These are phyloP conservation scores for Metarhizium rileyi DNA, from an alignment of 2,329 filamentous ascomycete species.

Conservation along the genomic window DNA sequence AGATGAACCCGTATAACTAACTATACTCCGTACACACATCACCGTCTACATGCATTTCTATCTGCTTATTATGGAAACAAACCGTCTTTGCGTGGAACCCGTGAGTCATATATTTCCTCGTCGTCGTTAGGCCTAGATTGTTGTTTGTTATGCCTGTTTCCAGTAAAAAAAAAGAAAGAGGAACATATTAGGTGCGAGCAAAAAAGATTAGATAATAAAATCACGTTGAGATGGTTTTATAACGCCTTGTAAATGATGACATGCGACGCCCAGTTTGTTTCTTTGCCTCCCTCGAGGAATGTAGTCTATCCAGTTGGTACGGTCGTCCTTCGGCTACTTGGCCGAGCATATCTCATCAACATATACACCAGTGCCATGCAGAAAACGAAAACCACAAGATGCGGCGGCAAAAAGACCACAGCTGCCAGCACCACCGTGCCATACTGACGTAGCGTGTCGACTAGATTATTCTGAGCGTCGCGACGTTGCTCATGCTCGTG, in stretches of 20 bases:
- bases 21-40: conserved; percentile 3
- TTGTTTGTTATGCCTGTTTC: not conserved
- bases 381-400: conserved; percentile 27
- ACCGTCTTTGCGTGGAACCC: not conserved
- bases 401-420: conserved; percentile 36
- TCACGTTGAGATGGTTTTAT: conserved; percentile 4
- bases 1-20: not conserved
- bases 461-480: conserved; percentile 26
- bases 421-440: conserved; percentile 33
- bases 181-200: not conserved
- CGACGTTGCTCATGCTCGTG: conserved; percentile 21
- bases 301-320: conserved; percentile 15
- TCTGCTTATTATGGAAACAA: not conserved
- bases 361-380: conserved; percentile 30
- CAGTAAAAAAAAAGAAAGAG: not conserved
- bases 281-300: not conserved
- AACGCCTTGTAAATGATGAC: conserved; percentile 21
- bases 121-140: not conserved
- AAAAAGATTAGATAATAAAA: not conserved
- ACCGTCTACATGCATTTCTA: conserved; percentile 1
- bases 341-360: conserved; percentile 22
- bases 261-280: not conserved
- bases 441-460: conserved; percentile 32
- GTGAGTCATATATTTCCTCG: not conserved
- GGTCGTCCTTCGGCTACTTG: not conserved